Conservation (phyloP, 2,329 filamentous ascomycete genomes). For the Amphichorda felina region DNA sequence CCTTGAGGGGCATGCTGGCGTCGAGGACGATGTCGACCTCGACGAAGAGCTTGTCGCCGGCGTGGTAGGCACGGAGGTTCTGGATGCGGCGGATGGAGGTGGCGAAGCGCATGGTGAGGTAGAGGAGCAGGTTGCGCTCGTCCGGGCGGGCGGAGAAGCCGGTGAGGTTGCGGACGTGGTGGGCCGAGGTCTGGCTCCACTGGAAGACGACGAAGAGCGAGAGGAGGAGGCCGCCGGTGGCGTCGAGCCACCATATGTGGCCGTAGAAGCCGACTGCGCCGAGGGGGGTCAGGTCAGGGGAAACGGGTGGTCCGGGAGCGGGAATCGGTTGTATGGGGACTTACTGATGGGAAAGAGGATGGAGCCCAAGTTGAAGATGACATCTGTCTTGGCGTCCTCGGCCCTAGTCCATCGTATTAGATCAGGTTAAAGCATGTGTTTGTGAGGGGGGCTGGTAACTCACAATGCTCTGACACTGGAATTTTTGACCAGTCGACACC, state of each 20-base stretch:
- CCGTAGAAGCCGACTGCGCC: constrained; percentile 57
- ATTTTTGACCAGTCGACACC: constrained; percentile 78
- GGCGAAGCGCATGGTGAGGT: constrained; percentile 88
- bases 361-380: constrained; percentile 83
- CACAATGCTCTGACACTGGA: constrained; percentile 71
- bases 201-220: constrained; percentile 69
- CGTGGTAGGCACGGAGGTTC: constrained; percentile 74
- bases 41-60: constrained; percentile 75
- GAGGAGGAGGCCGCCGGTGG: constrained; percentile 66
- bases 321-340: constrained; percentile 9
- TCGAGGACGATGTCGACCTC: constrained; percentile 75
- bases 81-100: constrained; percentile 79
- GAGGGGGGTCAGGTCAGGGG: background rate
- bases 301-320: constrained; percentile 2
- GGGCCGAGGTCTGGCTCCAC: constrained; percentile 61
- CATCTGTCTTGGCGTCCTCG: constrained; percentile 52
- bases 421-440: background rate
- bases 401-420: constrained; percentile 18
- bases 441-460: constrained; percentile 13
- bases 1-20: constrained; percentile 60
- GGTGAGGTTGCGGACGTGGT: constrained; percentile 71
- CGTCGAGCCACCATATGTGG: constrained; percentile 75
- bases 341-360: constrained; percentile 70
- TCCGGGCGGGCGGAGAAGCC: constrained; percentile 70
- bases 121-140: constrained; percentile 74